Evolutionary conservation across 768 basidiomycete species (phyloP).

Genomic region (Tricholoma saponaceum): DNA sequence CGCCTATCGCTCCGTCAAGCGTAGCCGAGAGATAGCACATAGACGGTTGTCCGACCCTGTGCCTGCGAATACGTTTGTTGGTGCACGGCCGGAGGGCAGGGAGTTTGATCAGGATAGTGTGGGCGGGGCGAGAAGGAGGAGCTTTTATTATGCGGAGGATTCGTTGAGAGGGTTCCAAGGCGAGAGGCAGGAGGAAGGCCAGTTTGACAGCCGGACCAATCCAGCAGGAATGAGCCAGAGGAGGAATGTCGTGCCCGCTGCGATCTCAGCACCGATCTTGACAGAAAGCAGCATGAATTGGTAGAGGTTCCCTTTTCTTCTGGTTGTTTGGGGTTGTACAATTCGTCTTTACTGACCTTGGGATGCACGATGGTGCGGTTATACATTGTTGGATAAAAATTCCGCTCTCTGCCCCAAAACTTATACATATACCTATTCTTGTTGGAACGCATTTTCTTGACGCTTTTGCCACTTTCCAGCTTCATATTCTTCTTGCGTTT

Average conservation of each 20-base stretch:
- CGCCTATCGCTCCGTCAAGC: constrained; percentile 62
- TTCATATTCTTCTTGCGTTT: constrained; percentile 1
- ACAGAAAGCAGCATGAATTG: constrained; percentile 85
- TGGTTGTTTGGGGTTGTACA: constrained; percentile 3
- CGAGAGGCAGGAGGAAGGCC: constrained; percentile 30
- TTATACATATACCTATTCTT: constrained; percentile 10
- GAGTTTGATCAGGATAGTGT: constrained; percentile 77
- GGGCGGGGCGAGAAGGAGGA: constrained; percentile 67
- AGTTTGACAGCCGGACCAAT: constrained; percentile 28
- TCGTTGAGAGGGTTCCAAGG: constrained; percentile 60
- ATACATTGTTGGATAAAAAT: background rate
- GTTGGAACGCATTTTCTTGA: constrained; percentile 3
- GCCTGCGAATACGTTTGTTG: constrained; percentile 27
- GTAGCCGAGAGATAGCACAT: constrained; percentile 67
- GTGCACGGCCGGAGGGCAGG: constrained; percentile 56
- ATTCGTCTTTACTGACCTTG: background rate
- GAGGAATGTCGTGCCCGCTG: constrained; percentile 50
- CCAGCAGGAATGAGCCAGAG: constrained; percentile 50
- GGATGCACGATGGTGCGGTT: constrained; percentile 1
- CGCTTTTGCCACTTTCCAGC: constrained; percentile 6
- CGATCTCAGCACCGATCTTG: constrained; percentile 75
- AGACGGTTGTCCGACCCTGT: constrained; percentile 60
- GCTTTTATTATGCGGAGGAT: constrained; percentile 88
- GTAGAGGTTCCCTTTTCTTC: constrained; percentile 32
- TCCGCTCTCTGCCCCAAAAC: constrained; percentile 2